Conservation (phyloP, 2,329 filamentous ascomycete species). For the Truncatella angustata region DNA sequence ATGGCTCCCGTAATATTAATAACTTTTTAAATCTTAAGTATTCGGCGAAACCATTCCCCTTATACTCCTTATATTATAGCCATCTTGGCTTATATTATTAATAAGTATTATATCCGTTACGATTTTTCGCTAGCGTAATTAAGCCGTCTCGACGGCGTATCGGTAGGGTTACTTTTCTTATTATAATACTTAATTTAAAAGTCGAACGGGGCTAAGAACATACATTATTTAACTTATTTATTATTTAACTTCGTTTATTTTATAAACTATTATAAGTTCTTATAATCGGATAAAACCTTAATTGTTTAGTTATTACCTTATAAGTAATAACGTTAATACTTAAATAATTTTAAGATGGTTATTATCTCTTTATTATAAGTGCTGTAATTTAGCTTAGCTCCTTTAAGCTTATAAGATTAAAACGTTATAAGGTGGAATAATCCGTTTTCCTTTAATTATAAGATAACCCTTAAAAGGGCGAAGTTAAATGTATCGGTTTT, state of each 20-base stretch:
- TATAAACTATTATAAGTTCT: slow-evolving; percentile 3
- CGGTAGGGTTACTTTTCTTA: background rate
- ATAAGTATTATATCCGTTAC: background rate
- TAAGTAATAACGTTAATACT: slow-evolving; percentile 1
- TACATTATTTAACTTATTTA: slow-evolving; percentile 2
- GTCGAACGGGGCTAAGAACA: background rate
- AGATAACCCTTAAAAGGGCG: background rate
- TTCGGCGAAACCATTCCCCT: background rate
- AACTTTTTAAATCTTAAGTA: background rate
- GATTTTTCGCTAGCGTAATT: background rate
- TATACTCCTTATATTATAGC: background rate
- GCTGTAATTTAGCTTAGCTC: background rate
- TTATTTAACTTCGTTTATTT: background rate
- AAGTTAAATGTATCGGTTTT: background rate
- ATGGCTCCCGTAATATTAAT: background rate
- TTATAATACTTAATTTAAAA: background rate
- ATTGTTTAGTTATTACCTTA: background rate
- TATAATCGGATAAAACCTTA: background rate
- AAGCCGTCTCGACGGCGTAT: background rate
- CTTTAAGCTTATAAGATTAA: background rate
- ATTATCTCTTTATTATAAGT: slow-evolving; percentile 1
- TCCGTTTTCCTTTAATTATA: background rate
- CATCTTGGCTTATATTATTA: background rate
- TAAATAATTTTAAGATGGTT: background rate
- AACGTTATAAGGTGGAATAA: background rate